Base-by-base conservation (phyloP, 768 basidiomycete genomes). In the Suillus placidus region DNA sequence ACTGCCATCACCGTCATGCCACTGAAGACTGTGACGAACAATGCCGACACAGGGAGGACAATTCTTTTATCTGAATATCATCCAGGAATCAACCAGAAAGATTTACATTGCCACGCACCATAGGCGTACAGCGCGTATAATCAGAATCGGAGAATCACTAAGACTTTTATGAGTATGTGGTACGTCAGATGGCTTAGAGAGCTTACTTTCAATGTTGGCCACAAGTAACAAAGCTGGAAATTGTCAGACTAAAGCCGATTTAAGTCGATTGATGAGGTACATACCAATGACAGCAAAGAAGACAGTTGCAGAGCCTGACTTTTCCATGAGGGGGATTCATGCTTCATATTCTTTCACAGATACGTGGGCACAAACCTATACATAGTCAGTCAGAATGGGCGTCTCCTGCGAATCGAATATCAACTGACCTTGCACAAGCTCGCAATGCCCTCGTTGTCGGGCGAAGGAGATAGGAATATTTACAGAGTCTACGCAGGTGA, bases 141-240 rank as follows among this genome's bases (percentile, higher is more conserved):
- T 32, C 63, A 60, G n/a, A 16, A 18, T 35, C 32, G 38, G 9
- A 64, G 63, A 42, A 64, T 64, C n/a, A 64, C 63, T 64, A 3
- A 9, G 10, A 38, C 9, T 26, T 58, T 58, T 37, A 40, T 58
- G 23, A 13, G 37, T 58, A 26, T 5, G 26, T 18, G 23, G 7
- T 26, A 26, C 4, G 16, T 58, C 23, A 38, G 56, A 26, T 18
- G 23, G 30, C 35, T 20, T 18, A 4, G 4, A 26, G 14, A n/a
- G 26, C 60, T 35, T 38, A 60, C 62, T 26, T 63, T 63, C 62
- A 16, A 63, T 63, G 35, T 63, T 63, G 9, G 47, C 54, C 13
- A 55, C 62, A 16, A 63, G 10, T 20, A 63, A 38, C 26, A 63
- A 20, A n/a, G 35, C 62, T 63, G 14, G 12, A 10, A 26, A 16